Conservation (phyloP, 2,329 filamentous ascomycete genomes). For the Diplodia corticola region DNA sequence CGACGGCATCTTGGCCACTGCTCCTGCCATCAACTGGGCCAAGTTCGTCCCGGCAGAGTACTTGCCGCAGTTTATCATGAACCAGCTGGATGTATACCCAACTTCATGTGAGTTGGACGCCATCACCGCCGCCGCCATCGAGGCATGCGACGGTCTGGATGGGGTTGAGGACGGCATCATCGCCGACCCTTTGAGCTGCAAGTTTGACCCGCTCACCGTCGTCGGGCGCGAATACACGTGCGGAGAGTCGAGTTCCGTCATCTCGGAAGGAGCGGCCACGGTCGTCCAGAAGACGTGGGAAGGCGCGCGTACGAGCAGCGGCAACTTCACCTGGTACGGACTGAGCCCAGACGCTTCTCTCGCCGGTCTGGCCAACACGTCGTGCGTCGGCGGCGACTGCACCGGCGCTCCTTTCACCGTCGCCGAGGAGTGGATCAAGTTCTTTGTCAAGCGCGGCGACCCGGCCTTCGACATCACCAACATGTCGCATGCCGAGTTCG, state of each 20-base stretch:
- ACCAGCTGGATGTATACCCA: conserved; percentile 30
- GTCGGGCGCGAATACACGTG: conserved; percentile 33
- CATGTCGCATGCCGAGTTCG: conserved; percentile 33
- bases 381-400: conserved; percentile 23
- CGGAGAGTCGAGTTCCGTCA: conserved; percentile 26
- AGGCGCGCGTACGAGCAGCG: conserved; percentile 30
- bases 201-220: conserved; percentile 23
- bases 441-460: conserved; percentile 25
- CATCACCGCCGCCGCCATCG: conserved; percentile 23
- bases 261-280: conserved; percentile 34
- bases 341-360: conserved; percentile 32
- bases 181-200: neutral
- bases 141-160: conserved; percentile 22
- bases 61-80: conserved; percentile 37
- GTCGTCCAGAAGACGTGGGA: conserved; percentile 37
- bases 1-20: conserved; percentile 44
- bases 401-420: conserved; percentile 24
- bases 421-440: conserved; percentile 25
- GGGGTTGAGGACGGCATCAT: conserved; percentile 24
- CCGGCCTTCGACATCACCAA: conserved; percentile 25
- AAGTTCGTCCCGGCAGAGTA: conserved; percentile 29
- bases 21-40: conserved; percentile 43
- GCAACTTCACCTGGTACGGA: conserved; percentile 38
- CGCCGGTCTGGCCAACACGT: conserved; percentile 28
- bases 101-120: conserved; percentile 25